phyloP scores from a whole-genome alignment of 345 rosid species.

The Isatis tinctoria region DNA sequence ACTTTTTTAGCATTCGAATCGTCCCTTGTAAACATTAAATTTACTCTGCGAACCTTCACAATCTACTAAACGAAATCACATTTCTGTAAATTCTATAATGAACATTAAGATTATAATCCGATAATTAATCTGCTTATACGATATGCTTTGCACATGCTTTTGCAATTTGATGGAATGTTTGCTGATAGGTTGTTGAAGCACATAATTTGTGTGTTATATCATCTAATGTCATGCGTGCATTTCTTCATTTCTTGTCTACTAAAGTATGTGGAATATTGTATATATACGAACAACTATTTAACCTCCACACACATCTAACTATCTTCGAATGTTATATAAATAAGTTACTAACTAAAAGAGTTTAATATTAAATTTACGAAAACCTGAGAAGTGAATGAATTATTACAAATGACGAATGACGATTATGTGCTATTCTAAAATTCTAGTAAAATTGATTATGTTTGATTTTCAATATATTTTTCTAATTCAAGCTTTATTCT shows the following conservation, averaged over 20 bases:
- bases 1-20: not conserved
- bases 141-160: not conserved
- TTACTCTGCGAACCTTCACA: not conserved
- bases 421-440: too few species aligned
- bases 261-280: not conserved
- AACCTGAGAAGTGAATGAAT: not conserved
- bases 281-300: not conserved
- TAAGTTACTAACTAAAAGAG: not conserved
- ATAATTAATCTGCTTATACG: not conserved
- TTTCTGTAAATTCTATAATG: not conserved
- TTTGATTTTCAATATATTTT: not conserved
- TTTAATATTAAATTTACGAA: not conserved
- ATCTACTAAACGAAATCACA: not conserved
- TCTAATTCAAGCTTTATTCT: not conserved
- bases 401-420: too few species aligned
- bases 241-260: conserved; percentile 7
- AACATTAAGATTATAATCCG: not conserved
- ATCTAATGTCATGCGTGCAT: not conserved
- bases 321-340: not conserved
- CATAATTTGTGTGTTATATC: conserved; percentile 11
- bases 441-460: too few species aligned
- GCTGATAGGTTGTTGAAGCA: conserved; percentile 25
- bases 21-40: not conserved
- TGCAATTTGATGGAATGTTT: conserved; percentile 1
- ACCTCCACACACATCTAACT: not conserved